Evolutionary conservation across 106 monocot species (phyloP).

Genomic region (Acorus calamus): DNA sequence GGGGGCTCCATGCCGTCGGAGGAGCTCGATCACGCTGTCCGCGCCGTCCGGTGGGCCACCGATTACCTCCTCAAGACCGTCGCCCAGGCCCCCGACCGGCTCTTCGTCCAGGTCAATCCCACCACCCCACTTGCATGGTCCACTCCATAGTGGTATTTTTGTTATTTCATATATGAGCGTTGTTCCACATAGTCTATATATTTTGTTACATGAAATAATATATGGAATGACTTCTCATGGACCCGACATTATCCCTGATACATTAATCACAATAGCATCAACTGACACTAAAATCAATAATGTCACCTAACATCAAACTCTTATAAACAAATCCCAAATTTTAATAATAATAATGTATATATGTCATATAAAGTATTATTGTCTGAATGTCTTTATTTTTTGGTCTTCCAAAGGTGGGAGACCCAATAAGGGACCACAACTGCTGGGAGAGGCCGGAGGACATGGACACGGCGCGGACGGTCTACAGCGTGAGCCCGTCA

Average conservation of each 20-base stretch:
- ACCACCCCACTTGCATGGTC: not conserved
- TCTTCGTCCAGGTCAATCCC: constrained; percentile 53
- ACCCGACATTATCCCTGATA: no score
- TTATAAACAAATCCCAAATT: no score
- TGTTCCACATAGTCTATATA: no score
- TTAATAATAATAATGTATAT: no score
- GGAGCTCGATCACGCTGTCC: constrained; percentile 37
- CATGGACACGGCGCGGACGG: constrained; percentile 87
- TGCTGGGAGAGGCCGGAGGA: constrained; percentile 99
- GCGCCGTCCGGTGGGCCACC: constrained; percentile 69
- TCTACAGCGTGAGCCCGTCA: constrained; percentile 52
- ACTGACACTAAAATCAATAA: no score
- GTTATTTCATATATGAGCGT: no score
- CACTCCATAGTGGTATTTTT: not conserved
- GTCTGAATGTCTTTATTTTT: no score
- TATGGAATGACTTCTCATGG: no score
- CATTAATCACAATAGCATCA: no score
- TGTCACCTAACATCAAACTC: no score
- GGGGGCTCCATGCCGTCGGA: constrained; percentile 45
- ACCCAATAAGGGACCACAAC: constrained; percentile 70
- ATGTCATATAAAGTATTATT: no score
- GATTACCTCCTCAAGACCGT: constrained; percentile 88
- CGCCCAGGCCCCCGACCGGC: constrained; percentile 27
- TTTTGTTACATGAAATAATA: no score
- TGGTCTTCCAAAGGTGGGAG: constrained; percentile 47